A percentile compares a stretch with the other conserved stretches of the same genome.
Conservation (phyloP, 139 green algal genomes). For the Raphidocelis subcapitata region DNA sequence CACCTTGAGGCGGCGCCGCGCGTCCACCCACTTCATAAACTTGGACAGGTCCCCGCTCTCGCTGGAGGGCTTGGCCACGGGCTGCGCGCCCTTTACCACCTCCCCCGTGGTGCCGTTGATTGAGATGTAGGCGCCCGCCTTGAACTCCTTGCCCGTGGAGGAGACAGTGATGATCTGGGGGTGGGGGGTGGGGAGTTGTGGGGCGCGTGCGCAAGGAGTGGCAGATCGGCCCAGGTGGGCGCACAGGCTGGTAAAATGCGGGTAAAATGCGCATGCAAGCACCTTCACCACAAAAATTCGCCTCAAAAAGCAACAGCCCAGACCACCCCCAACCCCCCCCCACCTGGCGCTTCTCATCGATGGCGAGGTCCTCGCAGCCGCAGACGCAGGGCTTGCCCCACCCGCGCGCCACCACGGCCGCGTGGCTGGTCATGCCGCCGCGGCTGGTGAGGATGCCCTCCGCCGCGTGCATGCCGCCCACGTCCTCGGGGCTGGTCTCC, state of each 20-base stretch:
- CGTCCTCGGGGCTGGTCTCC: slow-evolving; percentile 87
- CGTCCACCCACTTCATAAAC: slow-evolving; percentile 90
- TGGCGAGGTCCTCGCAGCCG: slow-evolving; percentile 61
- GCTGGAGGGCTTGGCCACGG: slow-evolving; percentile 52
- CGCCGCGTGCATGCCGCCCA: slow-evolving; percentile 86
- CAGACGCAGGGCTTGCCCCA: slow-evolving; percentile 94
- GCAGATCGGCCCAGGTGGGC: too few species aligned
- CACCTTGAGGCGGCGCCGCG: slow-evolving; percentile 58
- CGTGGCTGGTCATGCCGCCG: slow-evolving; percentile 89
- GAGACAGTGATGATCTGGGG: background rate
- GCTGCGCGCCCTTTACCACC: slow-evolving; percentile 68
- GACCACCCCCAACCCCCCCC: too few species aligned
- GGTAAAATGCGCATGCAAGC: too few species aligned
- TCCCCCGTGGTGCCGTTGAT: slow-evolving; percentile 83
- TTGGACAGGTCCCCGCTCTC: slow-evolving; percentile 59
- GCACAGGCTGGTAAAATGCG: too few species aligned
- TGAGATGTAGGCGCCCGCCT: slow-evolving; percentile 77
- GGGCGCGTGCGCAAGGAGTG: too few species aligned
- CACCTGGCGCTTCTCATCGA: too few species aligned
- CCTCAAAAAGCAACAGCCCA: too few species aligned
- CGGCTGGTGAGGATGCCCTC: slow-evolving; percentile 83
- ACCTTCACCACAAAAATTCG: too few species aligned
- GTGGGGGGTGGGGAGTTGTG: too few species aligned
- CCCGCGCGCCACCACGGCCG: slow-evolving; percentile 86
- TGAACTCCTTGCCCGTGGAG: slow-evolving; percentile 42